phyloP scores from a whole-genome alignment of 768 basidiomycete genomes.

The Suillus bovinus region DNA sequence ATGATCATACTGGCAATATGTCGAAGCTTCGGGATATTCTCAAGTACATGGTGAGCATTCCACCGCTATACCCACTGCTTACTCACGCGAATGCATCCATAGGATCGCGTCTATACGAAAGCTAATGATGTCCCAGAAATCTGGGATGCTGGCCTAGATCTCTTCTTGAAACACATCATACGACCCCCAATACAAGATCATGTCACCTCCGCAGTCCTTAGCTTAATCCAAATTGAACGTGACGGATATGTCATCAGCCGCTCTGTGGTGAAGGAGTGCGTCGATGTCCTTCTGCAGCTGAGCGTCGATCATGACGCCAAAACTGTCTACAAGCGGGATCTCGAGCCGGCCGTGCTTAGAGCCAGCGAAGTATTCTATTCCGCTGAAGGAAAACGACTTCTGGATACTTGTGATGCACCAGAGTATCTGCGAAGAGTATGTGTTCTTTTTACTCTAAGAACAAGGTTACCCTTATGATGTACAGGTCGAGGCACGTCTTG shows the following conservation, averaged over 20 bases:
- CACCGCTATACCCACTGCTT: constrained; percentile 9
- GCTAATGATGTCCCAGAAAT: constrained; percentile 75
- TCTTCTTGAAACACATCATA: constrained; percentile 85
- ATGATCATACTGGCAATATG: constrained; percentile 91
- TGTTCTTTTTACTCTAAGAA: not conserved
- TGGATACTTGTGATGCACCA: constrained; percentile 75
- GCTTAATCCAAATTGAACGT: constrained; percentile 87
- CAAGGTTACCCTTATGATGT: constrained; percentile 16
- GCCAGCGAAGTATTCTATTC: constrained; percentile 82
- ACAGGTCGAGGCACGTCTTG: constrained; percentile 79
- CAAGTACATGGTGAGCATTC: constrained; percentile 85
- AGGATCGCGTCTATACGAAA: constrained; percentile 92
- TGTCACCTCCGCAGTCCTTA: constrained; percentile 77
- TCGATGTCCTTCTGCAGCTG: constrained; percentile 80
- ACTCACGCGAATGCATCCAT: constrained; percentile 14
- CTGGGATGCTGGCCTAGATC: constrained; percentile 75
- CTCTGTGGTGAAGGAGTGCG: constrained; percentile 86
- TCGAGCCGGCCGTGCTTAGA: constrained; percentile 79
- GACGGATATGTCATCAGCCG: constrained; percentile 89
- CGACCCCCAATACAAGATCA: constrained; percentile 80
- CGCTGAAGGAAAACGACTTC: constrained; percentile 66
- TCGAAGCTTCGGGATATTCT: constrained; percentile 84
- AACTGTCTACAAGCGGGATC: constrained; percentile 78
- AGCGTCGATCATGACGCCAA: constrained; percentile 46
- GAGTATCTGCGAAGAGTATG: constrained; percentile 77